Evolutionary conservation across 106 monocot species (phyloP), one percentile per base, ranked within the genome.

Genomic region (Dendrobium nobile): DNA sequence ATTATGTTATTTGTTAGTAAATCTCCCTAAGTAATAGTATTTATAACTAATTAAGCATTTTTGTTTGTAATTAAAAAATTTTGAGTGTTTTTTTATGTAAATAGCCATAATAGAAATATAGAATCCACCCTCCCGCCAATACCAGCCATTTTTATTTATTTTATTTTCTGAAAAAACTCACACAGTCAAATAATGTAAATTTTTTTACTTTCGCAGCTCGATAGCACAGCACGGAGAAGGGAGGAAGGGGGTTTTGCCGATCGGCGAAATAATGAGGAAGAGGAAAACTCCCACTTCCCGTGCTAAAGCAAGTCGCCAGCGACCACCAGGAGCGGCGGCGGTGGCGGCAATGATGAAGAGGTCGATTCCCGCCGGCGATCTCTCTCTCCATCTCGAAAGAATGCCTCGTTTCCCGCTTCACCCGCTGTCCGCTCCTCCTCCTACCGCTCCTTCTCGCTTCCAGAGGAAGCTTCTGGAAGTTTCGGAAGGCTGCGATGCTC

Each of bases 321-420:
- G 44, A 15, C 16, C 79, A 64, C n/a, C 80, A 55, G n/a, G 56
- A 47, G n/a, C 73, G 82, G 18, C 73, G 67, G 42, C 80, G 67
- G 27, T 44, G 64, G 19, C 73, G 41, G 42, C 61, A 75, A 80
- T 51, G 67, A 67, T 73, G 74, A 42, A 67, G 84, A 73, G 27
- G 61, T 55, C 22, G 41, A 83, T 84, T 9, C 67, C 87, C 3
- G 78, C 87, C 19, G 75, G 83, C 22, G 78, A 85, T 54, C 90
- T 91, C 68, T 51, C 81, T 40, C 51, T 78, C 78, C 89, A 89
- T 81, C 85, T 93, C 48, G 85, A 86, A 41, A 80, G 80, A 68
- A 83, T 88, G 37, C 79, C 88, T 28, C 73, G 85, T 37, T 65
- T 84, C 18, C 65, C 83, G 28, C 54, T 84, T 47, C 56, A 41